These are phyloP conservation scores for Neurospora sp. DNA, from an alignment of 495 filamentous ascomycete genomes.

Conservation along the genomic window DNA sequence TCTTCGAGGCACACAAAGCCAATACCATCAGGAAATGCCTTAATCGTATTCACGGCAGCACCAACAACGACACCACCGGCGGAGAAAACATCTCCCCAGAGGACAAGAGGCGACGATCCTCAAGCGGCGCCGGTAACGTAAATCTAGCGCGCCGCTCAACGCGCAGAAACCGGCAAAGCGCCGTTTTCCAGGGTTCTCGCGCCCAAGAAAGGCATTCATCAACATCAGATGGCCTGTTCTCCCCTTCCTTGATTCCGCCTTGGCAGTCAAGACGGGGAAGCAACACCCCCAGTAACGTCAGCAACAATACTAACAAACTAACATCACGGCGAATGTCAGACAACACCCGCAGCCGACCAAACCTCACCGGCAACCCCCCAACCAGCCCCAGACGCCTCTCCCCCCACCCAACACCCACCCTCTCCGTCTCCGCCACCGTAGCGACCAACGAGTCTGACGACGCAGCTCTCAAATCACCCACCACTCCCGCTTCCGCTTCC, in stretches of 20 bases:
- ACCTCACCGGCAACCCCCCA: neutral
- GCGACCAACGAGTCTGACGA: neutral
- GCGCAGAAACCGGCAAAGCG: conserved; percentile 2
- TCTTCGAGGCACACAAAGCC: conserved; percentile 20
- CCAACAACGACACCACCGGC: neutral
- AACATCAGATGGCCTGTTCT: neutral
- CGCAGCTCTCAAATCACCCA: neutral
- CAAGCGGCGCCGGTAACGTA: neutral
- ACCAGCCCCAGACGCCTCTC: neutral
- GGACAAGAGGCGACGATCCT: neutral
- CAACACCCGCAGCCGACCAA: neutral
- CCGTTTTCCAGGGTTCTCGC: neutral
- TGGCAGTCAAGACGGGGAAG: neutral
- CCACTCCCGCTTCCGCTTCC: neutral
- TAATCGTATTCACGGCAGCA: neutral
- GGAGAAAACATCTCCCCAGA: neutral
- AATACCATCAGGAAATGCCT: conserved; percentile 15
- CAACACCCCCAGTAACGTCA: neutral
- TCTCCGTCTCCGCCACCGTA: neutral
- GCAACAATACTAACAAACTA: neutral
- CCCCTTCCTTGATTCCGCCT: neutral
- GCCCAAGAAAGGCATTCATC: neutral
- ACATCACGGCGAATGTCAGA: neutral
- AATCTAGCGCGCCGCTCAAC: neutral
- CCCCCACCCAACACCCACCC: neutral